These are phyloP conservation scores for Mycena chlorophos DNA, from an alignment of 768 basidiomycete species.

Conservation along the genomic window DNA sequence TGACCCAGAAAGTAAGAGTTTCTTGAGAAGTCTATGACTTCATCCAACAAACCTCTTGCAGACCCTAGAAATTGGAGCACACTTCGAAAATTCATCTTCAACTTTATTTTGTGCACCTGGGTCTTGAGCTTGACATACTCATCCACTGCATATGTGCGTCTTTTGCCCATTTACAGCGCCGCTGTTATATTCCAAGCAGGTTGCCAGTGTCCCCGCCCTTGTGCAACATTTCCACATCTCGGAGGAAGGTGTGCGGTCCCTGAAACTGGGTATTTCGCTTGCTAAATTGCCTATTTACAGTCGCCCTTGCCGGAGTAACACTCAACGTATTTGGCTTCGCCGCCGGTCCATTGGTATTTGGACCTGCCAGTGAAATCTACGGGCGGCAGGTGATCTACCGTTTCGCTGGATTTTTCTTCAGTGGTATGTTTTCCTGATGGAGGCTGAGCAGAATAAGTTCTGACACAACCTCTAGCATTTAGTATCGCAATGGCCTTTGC, in stretches of 20 bases:
- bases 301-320: slow-evolving; percentile 3
- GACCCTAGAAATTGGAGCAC: slow-evolving; percentile 8
- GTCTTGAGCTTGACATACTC: slow-evolving; percentile 19
- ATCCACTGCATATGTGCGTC: slow-evolving; percentile 16
- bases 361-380: slow-evolving; percentile 27
- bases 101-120: slow-evolving; percentile 12
- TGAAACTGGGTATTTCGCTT: not conserved
- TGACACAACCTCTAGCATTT: too few species aligned
- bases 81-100: not conserved
- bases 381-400: slow-evolving; percentile 19
- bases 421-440: slow-evolving; percentile 5
- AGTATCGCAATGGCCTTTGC: slow-evolving; percentile 16
- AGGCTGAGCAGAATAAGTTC: not conserved
- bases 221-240: slow-evolving; percentile 2
- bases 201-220: slow-evolving; percentile 8
- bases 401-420: slow-evolving; percentile 5
- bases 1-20: slow-evolving; percentile 3
- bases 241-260: slow-evolving; percentile 8
- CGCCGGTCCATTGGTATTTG: slow-evolving; percentile 22
- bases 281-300: not conserved
- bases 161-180: not conserved
- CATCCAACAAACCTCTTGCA: not conserved
- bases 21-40: not conserved
- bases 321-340: slow-evolving; percentile 18
- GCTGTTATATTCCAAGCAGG: slow-evolving; percentile 2